Evolutionary conservation across 2,329 filamentous ascomycete genomes (phyloP).

Genomic region (Scleromitrula shiraiana): DNA sequence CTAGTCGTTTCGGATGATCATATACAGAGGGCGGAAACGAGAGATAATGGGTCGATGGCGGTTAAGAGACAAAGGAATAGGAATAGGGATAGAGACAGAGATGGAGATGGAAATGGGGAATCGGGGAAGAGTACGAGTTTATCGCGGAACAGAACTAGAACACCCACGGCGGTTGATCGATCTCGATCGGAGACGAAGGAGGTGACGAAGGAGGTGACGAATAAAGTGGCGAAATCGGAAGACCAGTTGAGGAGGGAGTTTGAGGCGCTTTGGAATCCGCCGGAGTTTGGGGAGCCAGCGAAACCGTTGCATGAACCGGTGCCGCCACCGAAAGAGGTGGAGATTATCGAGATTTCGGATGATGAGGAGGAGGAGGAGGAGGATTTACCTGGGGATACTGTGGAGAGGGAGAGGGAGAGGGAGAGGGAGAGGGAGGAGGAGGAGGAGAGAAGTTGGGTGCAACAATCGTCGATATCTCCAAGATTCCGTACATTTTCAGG

Average conservation of each 20-base stretch:
- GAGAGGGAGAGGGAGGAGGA: constrained; percentile 3
- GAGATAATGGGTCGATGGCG: constrained; percentile 14
- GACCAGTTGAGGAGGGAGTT: constrained; percentile 11
- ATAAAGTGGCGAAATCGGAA: constrained; percentile 12
- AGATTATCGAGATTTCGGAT: constrained; percentile 2
- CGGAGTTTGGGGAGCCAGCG: constrained; percentile 10
- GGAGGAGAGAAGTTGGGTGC: no score
- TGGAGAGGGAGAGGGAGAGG: background rate
- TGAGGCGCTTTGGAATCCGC: constrained; percentile 20
- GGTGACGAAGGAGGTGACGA: no score
- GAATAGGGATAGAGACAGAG: background rate
- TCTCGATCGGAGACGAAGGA: no score
- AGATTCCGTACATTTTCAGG: background rate
- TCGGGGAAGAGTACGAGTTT: background rate
- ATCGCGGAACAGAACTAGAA: background rate
- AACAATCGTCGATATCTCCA: background rate
- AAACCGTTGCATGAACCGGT: background rate
- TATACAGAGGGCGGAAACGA: constrained; percentile 11
- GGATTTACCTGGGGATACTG: constrained; percentile 4
- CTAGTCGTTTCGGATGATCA: constrained; percentile 15
- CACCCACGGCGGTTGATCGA: no score
- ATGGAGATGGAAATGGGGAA: constrained; percentile 5
- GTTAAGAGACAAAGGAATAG: constrained; percentile 18
- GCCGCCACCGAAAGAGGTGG: background rate
- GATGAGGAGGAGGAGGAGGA: constrained; percentile 1